Evolutionary conservation across 345 rosid species (phyloP).

Genomic region (Passiflora organensis): DNA sequence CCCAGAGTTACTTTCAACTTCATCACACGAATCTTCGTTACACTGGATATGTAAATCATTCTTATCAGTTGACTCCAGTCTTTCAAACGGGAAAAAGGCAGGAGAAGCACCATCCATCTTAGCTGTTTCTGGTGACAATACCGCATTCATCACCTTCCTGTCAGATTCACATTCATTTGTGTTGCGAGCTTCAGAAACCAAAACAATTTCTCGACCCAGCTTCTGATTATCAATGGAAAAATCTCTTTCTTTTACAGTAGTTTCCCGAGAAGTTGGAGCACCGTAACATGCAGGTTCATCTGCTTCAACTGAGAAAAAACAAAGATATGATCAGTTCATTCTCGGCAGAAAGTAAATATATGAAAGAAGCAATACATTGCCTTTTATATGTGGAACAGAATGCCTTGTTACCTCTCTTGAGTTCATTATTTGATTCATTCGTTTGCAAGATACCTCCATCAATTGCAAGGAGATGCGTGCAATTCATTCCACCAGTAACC

Average conservation of each 20-base stretch:
- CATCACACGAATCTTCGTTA: conserved; percentile 22
- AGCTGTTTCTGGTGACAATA: conserved; percentile 9
- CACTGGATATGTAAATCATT: conserved; percentile 33
- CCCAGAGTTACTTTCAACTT: background rate
- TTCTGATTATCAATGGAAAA: too few species aligned
- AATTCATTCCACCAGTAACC: conserved; percentile 15
- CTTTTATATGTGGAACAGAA: too few species aligned
- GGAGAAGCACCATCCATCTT: conserved; percentile 10
- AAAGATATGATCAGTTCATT: too few species aligned
- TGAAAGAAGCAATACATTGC: too few species aligned
- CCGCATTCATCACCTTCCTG: conserved; percentile 10
- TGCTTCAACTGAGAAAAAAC: too few species aligned
- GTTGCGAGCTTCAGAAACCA: too few species aligned
- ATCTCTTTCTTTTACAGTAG: too few species aligned
- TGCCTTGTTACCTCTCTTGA: conserved; percentile 19
- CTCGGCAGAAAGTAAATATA: too few species aligned
- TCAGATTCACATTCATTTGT: conserved; percentile 7
- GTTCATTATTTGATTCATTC: conserved; percentile 22
- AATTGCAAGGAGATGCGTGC: conserved; percentile 16
- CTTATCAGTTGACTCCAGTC: conserved; percentile 58
- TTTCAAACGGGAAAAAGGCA: conserved; percentile 22
- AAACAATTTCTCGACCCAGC: too few species aligned
- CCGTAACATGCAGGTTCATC: too few species aligned
- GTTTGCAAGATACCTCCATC: conserved; percentile 20
- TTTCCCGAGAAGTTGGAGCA: too few species aligned